These are phyloP conservation scores for Noccaea caerulescens DNA, from an alignment of 345 rosid genomes.

Conservation along the genomic window DNA sequence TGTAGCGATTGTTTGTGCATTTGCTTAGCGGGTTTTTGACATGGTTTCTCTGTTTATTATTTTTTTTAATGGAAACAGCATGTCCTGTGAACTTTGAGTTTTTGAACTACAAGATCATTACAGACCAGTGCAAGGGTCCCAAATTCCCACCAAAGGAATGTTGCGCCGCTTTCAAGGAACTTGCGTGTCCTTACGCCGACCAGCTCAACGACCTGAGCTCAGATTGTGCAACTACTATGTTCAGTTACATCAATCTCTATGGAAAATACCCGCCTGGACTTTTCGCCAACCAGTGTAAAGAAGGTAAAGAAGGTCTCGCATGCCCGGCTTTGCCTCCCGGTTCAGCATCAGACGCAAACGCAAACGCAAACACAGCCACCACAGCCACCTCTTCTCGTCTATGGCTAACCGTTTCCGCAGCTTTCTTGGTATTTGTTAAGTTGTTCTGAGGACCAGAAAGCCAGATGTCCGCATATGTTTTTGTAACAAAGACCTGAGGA, in stretches of 20 bases:
- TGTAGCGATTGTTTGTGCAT: not conserved
- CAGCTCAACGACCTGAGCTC: conserved; percentile 53
- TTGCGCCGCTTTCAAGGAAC: conserved; percentile 57
- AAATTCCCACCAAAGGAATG: conserved; percentile 51
- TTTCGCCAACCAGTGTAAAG: conserved; percentile 59
- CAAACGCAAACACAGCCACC: conserved; percentile 15
- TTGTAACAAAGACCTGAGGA: conserved; percentile 13
- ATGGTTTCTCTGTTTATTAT: conserved; percentile 17
- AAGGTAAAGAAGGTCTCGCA: conserved; percentile 58
- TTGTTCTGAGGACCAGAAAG: conserved; percentile 34
- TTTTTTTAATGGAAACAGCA: conserved; percentile 41
- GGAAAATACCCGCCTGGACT: conserved; percentile 74
- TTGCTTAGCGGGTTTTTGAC: not conserved
- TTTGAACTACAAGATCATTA: conserved; percentile 56
- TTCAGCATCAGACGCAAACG: conserved; percentile 10
- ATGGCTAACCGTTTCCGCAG: conserved; percentile 30
- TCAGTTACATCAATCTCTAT: conserved; percentile 63
- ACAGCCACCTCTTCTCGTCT: conserved; percentile 20
- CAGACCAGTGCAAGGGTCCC: conserved; percentile 63
- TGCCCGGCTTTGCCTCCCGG: conserved; percentile 52
- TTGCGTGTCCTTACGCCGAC: conserved; percentile 64
- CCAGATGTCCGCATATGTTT: not conserved
- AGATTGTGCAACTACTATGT: conserved; percentile 62
- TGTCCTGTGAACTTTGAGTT: conserved; percentile 74
- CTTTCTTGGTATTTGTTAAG: conserved; percentile 38